A percentile compares a stretch with the other conserved stretches of the same genome.
Conservation (phyloP, 331 rosid species). For the Rosa hybrid region DNA sequence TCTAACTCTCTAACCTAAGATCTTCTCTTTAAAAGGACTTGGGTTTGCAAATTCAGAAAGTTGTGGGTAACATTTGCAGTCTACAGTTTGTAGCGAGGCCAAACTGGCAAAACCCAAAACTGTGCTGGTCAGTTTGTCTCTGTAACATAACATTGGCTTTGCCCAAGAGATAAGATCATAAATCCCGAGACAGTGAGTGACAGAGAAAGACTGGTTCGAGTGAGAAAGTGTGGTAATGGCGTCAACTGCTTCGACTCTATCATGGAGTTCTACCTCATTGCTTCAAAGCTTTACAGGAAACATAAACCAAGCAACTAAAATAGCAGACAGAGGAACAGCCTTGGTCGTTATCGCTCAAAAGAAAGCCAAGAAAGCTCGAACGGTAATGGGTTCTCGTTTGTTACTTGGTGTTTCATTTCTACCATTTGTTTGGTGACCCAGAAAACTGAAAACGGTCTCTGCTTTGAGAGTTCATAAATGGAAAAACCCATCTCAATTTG, state of each 20-base stretch:
- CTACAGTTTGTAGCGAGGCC: not conserved
- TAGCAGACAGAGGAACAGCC: slow-evolving; percentile 29
- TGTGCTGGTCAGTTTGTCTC: not conserved
- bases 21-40: too few species aligned
- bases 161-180: slow-evolving; percentile 33
- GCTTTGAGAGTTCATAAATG: not conserved
- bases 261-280: slow-evolving; percentile 61
- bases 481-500: slow-evolving; percentile 4
- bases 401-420: not conserved
- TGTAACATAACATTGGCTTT: not conserved
- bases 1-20: too few species aligned
- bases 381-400: slow-evolving; percentile 48
- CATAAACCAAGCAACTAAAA: slow-evolving; percentile 39
- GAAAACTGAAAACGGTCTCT: not conserved
- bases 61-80: not conserved
- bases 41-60: not conserved
- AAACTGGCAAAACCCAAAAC: slow-evolving; percentile 4
- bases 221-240: slow-evolving; percentile 48
- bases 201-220: not conserved
- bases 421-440: not conserved
- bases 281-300: slow-evolving; percentile 39
- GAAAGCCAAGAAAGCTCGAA: slow-evolving; percentile 73
- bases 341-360: slow-evolving; percentile 70
- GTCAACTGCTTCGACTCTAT: slow-evolving; percentile 57
- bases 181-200: not conserved